Percentiles rank a stretch among this genome's conserved stretches.
phyloP scores from a whole-genome alignment of 2,329 filamentous ascomycete genomes.

The Neonectria sp. region DNA sequence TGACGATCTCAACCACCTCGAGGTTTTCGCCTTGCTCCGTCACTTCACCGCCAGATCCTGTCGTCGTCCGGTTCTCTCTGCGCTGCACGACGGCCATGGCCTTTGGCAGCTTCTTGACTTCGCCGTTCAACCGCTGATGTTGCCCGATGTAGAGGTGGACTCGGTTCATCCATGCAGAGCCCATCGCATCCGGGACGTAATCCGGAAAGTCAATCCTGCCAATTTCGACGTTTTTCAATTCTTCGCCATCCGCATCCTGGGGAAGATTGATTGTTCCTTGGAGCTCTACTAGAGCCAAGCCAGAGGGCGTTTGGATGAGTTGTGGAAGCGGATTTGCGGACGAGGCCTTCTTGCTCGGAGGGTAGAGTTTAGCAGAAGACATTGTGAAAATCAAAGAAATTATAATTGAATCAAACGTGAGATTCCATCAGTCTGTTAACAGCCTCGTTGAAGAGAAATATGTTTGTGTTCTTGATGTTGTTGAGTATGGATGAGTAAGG shows the following conservation, averaged over 20 bases:
- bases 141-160: constrained; percentile 91
- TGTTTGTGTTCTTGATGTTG: not conserved
- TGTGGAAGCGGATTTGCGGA: constrained; percentile 75
- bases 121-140: constrained; percentile 90
- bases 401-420: not conserved
- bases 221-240: constrained; percentile 60
- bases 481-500: not conserved
- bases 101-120: constrained; percentile 87
- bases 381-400: constrained; percentile 40
- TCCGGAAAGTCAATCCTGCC: constrained; percentile 86
- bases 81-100: constrained; percentile 85
- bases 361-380: constrained; percentile 59
- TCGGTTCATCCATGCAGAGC: constrained; percentile 88
- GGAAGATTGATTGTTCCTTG: constrained; percentile 92
- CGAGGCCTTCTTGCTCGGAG: constrained; percentile 49
- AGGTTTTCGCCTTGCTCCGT: constrained; percentile 65
- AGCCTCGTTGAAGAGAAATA: not conserved
- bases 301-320: constrained; percentile 90
- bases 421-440: not conserved
- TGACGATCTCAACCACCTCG: constrained; percentile 90
- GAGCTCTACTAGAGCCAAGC: constrained; percentile 90
- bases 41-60: constrained; percentile 58
- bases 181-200: constrained; percentile 65
- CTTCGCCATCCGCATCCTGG: constrained; percentile 50
- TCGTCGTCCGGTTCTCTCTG: constrained; percentile 61